These are phyloP conservation scores for Clonostachys solani DNA, from an alignment of 2,329 filamentous ascomycete species.

Conservation along the genomic window DNA sequence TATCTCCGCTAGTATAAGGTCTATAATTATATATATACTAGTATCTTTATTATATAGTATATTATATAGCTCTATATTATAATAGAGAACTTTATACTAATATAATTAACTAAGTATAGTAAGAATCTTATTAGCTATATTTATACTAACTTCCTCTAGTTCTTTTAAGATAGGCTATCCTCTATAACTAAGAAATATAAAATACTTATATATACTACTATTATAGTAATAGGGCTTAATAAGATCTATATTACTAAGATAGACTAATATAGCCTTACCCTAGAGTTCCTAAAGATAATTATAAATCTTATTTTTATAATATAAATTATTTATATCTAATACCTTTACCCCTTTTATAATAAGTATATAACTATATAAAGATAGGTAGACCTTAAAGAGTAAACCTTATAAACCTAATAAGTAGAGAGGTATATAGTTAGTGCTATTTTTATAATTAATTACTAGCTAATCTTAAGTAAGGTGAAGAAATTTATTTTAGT, in stretches of 20 bases:
- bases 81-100: conserved; percentile 13
- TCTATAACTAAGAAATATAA: conserved; percentile 25
- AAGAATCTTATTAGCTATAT: conserved; percentile 1
- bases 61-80: conserved; percentile 21
- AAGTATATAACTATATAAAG: conserved; percentile 27
- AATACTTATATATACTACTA: conserved; percentile 17
- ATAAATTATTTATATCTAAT: conserved; percentile 10
- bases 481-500: conserved; percentile 13
- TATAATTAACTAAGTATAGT: conserved; percentile 7
- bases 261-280: conserved; percentile 26
- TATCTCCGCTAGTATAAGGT: conserved; percentile 21
- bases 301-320: conserved; percentile 24
- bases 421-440: conserved; percentile 20
- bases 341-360: conserved; percentile 30
- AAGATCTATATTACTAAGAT: conserved; percentile 20
- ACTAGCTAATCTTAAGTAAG: conserved; percentile 19
- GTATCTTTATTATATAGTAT: conserved; percentile 17
- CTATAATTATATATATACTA: conserved; percentile 19
- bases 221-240: conserved; percentile 21
- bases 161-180: conserved; percentile 5
- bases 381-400: conserved; percentile 30
- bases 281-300: conserved; percentile 18
- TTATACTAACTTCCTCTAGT: not conserved
- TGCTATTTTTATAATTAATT: conserved; percentile 18
- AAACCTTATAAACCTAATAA: conserved; percentile 17